These are phyloP conservation scores for Rhizoclosmatium sp. DNA, from an alignment of 192 early-diverging fungal genomes.

Conservation along the genomic window DNA sequence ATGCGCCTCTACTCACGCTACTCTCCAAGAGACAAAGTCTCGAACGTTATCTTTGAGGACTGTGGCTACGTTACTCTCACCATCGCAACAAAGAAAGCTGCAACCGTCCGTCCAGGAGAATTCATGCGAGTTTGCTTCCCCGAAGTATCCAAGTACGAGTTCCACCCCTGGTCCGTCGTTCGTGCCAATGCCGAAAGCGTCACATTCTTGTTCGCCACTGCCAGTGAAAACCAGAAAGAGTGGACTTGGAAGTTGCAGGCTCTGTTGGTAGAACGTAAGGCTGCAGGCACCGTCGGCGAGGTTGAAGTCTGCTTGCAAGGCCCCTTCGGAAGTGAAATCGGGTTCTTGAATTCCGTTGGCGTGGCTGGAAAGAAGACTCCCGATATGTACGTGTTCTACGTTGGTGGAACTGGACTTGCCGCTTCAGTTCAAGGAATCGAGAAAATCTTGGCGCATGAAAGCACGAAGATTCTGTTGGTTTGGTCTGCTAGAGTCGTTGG, in stretches of 20 bases:
- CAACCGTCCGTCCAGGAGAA: conserved; percentile 63
- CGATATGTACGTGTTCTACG: conserved; percentile 34
- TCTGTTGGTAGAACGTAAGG: neutral
- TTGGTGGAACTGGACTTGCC: conserved; percentile 31
- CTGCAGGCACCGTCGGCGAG: neutral
- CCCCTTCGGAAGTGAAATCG: conserved; percentile 21
- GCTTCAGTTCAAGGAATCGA: conserved; percentile 2
- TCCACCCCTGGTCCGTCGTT: conserved; percentile 82
- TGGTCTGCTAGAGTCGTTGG: neutral
- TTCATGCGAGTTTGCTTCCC: conserved; percentile 80
- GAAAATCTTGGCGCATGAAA: neutral
- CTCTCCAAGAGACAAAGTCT: conserved; percentile 58
- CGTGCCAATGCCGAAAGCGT: conserved; percentile 45
- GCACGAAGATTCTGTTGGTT: neutral
- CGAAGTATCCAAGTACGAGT: conserved; percentile 73
- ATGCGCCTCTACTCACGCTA: conserved; percentile 61
- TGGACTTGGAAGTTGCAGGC: neutral
- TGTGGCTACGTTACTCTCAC: conserved; percentile 70
- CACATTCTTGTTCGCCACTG: conserved; percentile 24
- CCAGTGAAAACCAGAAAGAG: neutral
- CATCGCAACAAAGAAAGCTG: conserved; percentile 60
- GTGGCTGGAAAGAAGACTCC: neutral
- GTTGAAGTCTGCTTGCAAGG: conserved; percentile 8
- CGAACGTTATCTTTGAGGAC: conserved; percentile 59
- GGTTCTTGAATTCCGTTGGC: neutral